Evolutionary conservation across 2,329 filamentous ascomycete genomes (phyloP), one percentile per base, ranked within the genome.

Genomic region (Chalaropsis thielavioides): DNA sequence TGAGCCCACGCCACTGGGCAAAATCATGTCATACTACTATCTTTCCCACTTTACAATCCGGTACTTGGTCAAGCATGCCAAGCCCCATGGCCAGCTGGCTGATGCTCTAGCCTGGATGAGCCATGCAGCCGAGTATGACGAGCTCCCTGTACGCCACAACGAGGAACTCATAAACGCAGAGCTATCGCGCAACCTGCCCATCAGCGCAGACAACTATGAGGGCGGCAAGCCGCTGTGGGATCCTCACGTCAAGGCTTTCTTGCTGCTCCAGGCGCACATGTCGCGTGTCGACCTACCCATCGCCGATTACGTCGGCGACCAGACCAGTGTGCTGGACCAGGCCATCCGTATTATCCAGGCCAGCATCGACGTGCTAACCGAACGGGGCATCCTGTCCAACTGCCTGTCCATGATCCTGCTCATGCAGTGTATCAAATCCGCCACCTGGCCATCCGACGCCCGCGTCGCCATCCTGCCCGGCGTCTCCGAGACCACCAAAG

Each of bases 21-120:
- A 96, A 78, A 97, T 99, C 72, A 96, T 97, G 90, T 95, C 89
- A 74, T 99, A 97, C 80, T 99, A 99, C 80, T 99, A 99, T 73
- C 85, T 94, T 60, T 95, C 92, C 0, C 94, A 99, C 77, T 89
- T 89, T 75, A 99, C 94, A 0, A 91, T 99, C 71, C 89, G 94
- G 0, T 86, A 90, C 71, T 82, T 99, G 6, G 84, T 89, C 68
- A 81, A 83, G 59, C 82, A 92, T 69, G 89, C 88, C 27, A 92
- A 89, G 71, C 82, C 85, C 0, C 77, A 85, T 19, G 90, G 89
- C 1, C 84, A 81, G 0, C 95, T 99, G 72, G 81, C 86, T 11
- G 89, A 97, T 69, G 90, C 86, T 0, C 79, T 99, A 0, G 85
- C 86, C 3, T 97, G 92, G 92, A 94, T 99, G 85, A 92, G 87